Conservation (phyloP, 2,329 filamentous ascomycete species). For the Botrytis squamosa region DNA sequence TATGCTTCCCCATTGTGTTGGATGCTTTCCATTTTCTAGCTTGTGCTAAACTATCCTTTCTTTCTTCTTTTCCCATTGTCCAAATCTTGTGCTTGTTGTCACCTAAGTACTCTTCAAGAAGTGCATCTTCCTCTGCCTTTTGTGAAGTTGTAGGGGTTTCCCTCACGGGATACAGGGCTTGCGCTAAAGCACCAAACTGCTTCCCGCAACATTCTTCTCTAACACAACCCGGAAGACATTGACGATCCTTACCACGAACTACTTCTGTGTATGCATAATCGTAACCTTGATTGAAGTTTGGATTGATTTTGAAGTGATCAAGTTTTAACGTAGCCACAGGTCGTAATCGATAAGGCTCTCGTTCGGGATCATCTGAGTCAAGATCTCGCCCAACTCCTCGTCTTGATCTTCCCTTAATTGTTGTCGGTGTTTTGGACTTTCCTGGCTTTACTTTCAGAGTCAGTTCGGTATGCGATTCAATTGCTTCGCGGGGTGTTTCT, state of each 20-base stretch:
- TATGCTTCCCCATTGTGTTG: conserved; percentile 73
- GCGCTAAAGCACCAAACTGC: conserved; percentile 37
- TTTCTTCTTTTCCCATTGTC: conserved; percentile 58
- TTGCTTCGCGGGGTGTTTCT: neutral
- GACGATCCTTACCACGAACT: conserved; percentile 57
- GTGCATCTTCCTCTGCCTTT: conserved; percentile 45
- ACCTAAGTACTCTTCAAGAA: conserved; percentile 58
- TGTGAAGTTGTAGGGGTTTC: conserved; percentile 31
- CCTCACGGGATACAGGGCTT: conserved; percentile 27
- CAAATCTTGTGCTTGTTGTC: conserved; percentile 56
- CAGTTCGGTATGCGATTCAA: neutral
- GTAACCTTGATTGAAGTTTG: conserved; percentile 55
- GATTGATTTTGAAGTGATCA: conserved; percentile 65
- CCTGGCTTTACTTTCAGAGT: neutral
- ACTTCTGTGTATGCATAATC: conserved; percentile 61
- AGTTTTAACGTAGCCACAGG: conserved; percentile 44
- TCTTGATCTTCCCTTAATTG: neutral
- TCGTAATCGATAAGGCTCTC: conserved; percentile 44
- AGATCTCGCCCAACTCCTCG: neutral
- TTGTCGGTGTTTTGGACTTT: neutral
- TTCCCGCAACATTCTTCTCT: conserved; percentile 53
- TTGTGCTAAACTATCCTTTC: conserved; percentile 66
- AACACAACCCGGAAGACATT: conserved; percentile 61
- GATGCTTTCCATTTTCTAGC: conserved; percentile 73
- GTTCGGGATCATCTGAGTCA: conserved; percentile 25